Conservation (phyloP, 2,329 filamentous ascomycete species). For the Fusarium musae region DNA sequence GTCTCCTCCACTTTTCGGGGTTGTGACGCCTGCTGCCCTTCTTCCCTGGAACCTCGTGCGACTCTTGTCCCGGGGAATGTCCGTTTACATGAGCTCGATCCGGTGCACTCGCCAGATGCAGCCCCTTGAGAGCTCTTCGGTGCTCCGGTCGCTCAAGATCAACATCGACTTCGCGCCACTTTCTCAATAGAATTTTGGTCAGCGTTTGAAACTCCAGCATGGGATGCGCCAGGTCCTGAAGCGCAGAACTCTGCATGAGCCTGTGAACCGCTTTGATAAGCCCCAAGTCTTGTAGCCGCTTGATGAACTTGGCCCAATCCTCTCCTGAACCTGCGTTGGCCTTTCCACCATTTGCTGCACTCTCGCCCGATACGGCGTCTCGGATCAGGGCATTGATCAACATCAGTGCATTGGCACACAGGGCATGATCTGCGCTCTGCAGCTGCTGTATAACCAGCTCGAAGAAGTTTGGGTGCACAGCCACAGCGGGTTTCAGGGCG, state of each 20-base stretch:
- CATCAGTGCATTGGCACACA: constrained; percentile 95
- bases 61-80: constrained; percentile 51
- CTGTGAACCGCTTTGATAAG: constrained; percentile 91
- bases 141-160: constrained; percentile 91
- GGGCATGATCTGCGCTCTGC: constrained; percentile 91
- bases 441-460: constrained; percentile 93
- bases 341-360: constrained; percentile 54
- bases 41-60: constrained; percentile 52
- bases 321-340: constrained; percentile 55
- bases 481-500: constrained; percentile 90
- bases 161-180: constrained; percentile 87
- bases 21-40: constrained; percentile 79
- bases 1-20: constrained; percentile 89
- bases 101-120: constrained; percentile 85
- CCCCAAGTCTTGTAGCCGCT: constrained; percentile 89
- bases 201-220: constrained; percentile 92
- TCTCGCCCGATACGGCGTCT: constrained; percentile 84
- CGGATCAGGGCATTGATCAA: constrained; percentile 95
- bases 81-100: constrained; percentile 60
- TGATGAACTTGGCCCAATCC: constrained; percentile 97
- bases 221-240: constrained; percentile 91
- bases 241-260: constrained; percentile 92
- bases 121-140: constrained; percentile 82
- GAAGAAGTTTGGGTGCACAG: constrained; percentile 91
- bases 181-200: constrained; percentile 86